Conservation (phyloP, 495 filamentous ascomycete genomes). For the Entonaema liquescens region DNA sequence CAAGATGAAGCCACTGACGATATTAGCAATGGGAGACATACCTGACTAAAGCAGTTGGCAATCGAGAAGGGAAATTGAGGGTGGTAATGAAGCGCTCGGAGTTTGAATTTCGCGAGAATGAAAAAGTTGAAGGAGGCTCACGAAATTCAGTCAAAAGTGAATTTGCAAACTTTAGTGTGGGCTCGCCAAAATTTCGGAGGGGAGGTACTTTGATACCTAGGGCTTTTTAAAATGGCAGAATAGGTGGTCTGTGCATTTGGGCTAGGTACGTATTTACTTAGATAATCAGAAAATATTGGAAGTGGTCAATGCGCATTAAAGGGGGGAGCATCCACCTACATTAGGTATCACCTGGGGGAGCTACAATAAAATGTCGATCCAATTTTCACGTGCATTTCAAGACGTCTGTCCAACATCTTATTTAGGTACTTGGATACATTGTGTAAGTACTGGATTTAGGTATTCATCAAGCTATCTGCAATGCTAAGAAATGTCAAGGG, state of each 20-base stretch:
- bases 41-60: slow-evolving; percentile 45
- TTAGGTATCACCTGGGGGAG: no score
- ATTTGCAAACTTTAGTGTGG: slow-evolving; percentile 40
- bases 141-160: slow-evolving; percentile 31
- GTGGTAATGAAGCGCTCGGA: slow-evolving; percentile 38
- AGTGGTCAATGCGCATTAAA: background rate
- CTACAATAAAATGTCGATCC: background rate
- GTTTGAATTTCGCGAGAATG: slow-evolving; percentile 35
- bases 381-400: background rate
- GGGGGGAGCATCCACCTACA: no score
- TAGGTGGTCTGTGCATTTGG: slow-evolving; percentile 10
- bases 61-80: slow-evolving; percentile 38
- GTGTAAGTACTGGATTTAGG: background rate
- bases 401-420: background rate
- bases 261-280: background rate
- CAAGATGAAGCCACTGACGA: background rate
- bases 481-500: background rate
- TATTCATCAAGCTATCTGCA: background rate
- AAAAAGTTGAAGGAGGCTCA: slow-evolving; percentile 32
- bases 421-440: no score
- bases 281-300: background rate
- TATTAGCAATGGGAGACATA: slow-evolving; percentile 28
- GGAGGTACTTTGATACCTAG: slow-evolving; percentile 34
- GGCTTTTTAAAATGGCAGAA: slow-evolving; percentile 28
- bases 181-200: slow-evolving; percentile 47